Evolutionary conservation across 2,329 filamentous ascomycete genomes (phyloP).

Genomic region (Cladophialophora chaetospira): DNA sequence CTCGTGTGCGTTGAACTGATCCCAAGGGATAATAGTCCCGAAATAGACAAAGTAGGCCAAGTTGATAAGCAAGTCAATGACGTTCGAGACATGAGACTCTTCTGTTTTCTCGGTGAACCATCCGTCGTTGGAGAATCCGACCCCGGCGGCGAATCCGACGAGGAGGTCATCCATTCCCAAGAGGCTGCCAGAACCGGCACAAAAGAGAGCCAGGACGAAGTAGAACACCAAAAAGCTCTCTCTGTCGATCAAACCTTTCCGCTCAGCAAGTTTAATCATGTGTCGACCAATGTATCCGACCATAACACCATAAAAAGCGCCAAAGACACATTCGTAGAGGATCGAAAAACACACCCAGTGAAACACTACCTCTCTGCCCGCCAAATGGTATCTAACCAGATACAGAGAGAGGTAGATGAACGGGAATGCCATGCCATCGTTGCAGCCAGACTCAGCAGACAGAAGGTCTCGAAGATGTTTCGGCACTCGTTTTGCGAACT

Average conservation of each 20-base stretch:
- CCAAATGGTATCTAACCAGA: slow-evolving; percentile 76
- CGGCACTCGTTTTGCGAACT: slow-evolving; percentile 95
- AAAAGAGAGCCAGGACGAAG: slow-evolving; percentile 94
- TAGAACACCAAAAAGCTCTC: slow-evolving; percentile 99
- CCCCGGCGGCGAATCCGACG: slow-evolving; percentile 90
- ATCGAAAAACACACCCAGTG: slow-evolving; percentile 90
- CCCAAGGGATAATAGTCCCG: slow-evolving; percentile 95
- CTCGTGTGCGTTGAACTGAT: slow-evolving; percentile 74
- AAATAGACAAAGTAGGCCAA: slow-evolving; percentile 98
- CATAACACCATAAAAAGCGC: slow-evolving; percentile 81
- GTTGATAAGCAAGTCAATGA: slow-evolving; percentile 96
- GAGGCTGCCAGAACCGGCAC: slow-evolving; percentile 87
- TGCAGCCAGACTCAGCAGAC: slow-evolving; percentile 96
- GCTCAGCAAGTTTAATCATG: slow-evolving; percentile 84
- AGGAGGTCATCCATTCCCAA: slow-evolving; percentile 91
- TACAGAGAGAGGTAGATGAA: slow-evolving; percentile 94
- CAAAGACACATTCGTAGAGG: slow-evolving; percentile 94
- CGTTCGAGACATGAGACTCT: slow-evolving; percentile 97
- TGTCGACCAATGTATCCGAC: slow-evolving; percentile 90
- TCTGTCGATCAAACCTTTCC: slow-evolving; percentile 82
- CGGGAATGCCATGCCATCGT: slow-evolving; percentile 99
- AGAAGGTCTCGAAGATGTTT: slow-evolving; percentile 95
- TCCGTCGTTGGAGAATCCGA: slow-evolving; percentile 99
- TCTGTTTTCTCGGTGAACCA: slow-evolving; percentile 99
- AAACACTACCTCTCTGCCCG: slow-evolving; percentile 69